These are phyloP conservation scores for Aureobasidium namibiae DNA, from an alignment of 2,329 filamentous ascomycete species.

Conservation along the genomic window DNA sequence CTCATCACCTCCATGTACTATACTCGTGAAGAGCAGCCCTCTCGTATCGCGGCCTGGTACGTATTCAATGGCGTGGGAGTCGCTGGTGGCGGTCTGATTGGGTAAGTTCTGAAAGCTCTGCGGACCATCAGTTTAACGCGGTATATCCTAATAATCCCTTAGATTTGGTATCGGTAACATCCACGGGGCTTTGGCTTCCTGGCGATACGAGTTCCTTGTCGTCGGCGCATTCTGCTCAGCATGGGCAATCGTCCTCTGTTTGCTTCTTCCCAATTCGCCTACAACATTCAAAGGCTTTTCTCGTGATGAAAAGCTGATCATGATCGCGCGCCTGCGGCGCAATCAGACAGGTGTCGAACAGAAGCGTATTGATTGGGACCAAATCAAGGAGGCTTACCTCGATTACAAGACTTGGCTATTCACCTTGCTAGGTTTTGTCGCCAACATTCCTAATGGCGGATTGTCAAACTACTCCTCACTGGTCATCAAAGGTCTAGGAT, in stretches of 20 bases:
- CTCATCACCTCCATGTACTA: slow-evolving; percentile 29
- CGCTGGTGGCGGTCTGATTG: slow-evolving; percentile 47
- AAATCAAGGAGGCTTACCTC: slow-evolving; percentile 47
- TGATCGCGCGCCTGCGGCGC: slow-evolving; percentile 45
- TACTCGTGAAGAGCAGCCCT: slow-evolving; percentile 53
- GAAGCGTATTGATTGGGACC: slow-evolving; percentile 46
- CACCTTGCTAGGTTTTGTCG: slow-evolving; percentile 42
- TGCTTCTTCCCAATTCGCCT: slow-evolving; percentile 51
- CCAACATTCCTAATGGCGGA: slow-evolving; percentile 50
- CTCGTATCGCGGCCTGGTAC: slow-evolving; percentile 48
- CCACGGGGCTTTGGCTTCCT: slow-evolving; percentile 47
- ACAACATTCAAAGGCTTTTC: slow-evolving; percentile 46
- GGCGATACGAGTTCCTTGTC: slow-evolving; percentile 63
- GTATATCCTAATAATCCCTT: neutral
- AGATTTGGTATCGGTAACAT: slow-evolving; percentile 53
- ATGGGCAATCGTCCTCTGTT: slow-evolving; percentile 52
- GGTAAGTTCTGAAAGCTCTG: too few relatives aligned
- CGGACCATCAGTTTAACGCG: too few relatives aligned
- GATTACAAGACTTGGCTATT: slow-evolving; percentile 55
- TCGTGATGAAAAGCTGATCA: slow-evolving; percentile 44
- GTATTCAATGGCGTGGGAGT: slow-evolving; percentile 52
- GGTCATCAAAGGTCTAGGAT: slow-evolving; percentile 52
- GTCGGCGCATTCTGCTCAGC: slow-evolving; percentile 47
- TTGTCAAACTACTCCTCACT: slow-evolving; percentile 52
- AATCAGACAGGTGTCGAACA: slow-evolving; percentile 53